Conservation (phyloP, 768 basidiomycete species). For the Auricularia heimuer region DNA sequence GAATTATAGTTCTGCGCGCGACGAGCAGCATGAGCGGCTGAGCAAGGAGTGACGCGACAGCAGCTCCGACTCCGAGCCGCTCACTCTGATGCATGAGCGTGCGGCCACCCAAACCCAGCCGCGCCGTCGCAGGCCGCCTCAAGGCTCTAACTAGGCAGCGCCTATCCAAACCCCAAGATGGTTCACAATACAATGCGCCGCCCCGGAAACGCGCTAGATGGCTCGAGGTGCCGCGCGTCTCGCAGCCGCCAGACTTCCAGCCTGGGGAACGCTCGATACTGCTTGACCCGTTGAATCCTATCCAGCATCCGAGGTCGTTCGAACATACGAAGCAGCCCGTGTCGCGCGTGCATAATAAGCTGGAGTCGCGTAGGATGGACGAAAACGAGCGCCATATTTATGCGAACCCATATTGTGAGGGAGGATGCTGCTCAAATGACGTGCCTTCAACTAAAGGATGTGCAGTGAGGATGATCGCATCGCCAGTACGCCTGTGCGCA, state of each 20-base stretch:
- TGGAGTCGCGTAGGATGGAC: background rate
- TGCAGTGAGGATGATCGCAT: background rate
- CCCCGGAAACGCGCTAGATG: background rate
- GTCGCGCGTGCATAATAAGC: background rate
- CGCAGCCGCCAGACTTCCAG: background rate
- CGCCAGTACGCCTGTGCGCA: background rate
- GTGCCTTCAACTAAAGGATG: background rate
- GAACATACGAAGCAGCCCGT: background rate
- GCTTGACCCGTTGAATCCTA: background rate
- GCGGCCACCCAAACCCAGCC: background rate
- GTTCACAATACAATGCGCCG: background rate
- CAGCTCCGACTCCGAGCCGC: no score
- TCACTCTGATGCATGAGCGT: no score
- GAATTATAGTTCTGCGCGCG: no score
- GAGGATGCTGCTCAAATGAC: background rate
- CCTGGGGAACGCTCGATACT: background rate
- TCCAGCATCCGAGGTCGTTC: background rate
- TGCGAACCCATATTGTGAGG: background rate
- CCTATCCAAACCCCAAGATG: background rate
- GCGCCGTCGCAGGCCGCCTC: background rate
- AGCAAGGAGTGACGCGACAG: no score
- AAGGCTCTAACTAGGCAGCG: background rate
- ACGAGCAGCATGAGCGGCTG: no score
- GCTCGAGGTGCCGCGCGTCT: background rate
- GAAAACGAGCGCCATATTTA: background rate